Evolutionary conservation across 2,329 filamentous ascomycete species (phyloP), one percentile per base, ranked within the genome.

Genomic region (Peltaster fructicola): DNA sequence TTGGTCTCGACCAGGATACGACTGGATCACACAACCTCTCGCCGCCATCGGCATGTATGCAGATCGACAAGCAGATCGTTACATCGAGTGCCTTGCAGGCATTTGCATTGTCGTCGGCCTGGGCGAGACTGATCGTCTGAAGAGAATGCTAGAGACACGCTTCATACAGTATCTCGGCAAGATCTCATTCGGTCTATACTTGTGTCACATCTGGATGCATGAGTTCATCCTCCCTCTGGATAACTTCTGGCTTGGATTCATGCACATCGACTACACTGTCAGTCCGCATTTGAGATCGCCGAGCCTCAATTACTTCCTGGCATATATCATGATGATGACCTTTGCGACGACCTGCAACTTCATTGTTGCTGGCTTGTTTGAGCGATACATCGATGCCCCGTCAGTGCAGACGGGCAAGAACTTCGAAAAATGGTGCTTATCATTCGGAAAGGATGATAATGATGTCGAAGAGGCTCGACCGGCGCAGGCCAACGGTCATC

Each of bases 101-200:
- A 27, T 27, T 24, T 19, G 15, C 12, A 20, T 21, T 10, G 19
- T 33, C 8, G 22, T 30, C 19, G 30, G 27, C 22, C 22, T 27
- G 16, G 30, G 30, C 15, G 28, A 63, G n/a, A 57, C 76, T n/a
- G 37, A 48, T 4, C 64, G 59, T 58, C 52, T 73, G 9, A 64
- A 61, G 45, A 32, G 47, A 3, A 66, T 72, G 39, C 73, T 74
- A 37, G 68, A 71, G 43, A 53, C 51, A 1, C 51, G 52, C 12
- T 61, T 69, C 37, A 65, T 61, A 38, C 69, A 71, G 39, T 71
- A 70, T 32, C 54, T 75, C 3, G 71, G 69, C 1, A 59, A 62
- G 22, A 57, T 74, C 27, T 73, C 67, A 0, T 76, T 63, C 40
- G 56, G 63, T 2, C 50, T 76, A 7, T 76, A 76, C 45, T 52